phyloP scores from a whole-genome alignment of 2,329 filamentous ascomycete genomes.

The Phaeosphaeriaceae sp. region DNA sequence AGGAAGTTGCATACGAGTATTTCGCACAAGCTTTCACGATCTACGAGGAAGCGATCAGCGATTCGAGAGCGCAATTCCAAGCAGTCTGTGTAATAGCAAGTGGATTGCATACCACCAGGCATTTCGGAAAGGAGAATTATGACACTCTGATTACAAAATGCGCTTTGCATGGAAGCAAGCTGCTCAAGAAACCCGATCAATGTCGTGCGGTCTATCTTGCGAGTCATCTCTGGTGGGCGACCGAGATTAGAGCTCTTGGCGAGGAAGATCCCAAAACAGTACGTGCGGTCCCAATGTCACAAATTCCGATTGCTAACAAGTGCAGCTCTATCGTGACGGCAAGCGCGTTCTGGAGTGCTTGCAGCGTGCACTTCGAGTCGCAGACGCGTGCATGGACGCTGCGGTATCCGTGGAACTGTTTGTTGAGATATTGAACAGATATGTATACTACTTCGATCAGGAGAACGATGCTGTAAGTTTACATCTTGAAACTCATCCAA shows the following conservation, averaged over 20 bases:
- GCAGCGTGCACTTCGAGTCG: slow-evolving; percentile 91
- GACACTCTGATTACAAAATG: slow-evolving; percentile 98
- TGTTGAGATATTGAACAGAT: slow-evolving; percentile 96
- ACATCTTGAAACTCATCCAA: not conserved
- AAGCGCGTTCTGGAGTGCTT: slow-evolving; percentile 97
- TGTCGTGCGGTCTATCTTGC: slow-evolving; percentile 96
- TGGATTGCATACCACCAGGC: slow-evolving; percentile 83
- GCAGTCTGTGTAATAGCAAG: slow-evolving; percentile 94
- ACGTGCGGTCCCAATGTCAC: slow-evolving; percentile 47
- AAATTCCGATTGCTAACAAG: slow-evolving; percentile 14
- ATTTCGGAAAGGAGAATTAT: slow-evolving; percentile 97
- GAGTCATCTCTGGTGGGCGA: slow-evolving; percentile 97
- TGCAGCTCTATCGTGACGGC: slow-evolving; percentile 87
- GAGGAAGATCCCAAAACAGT: slow-evolving; percentile 85
- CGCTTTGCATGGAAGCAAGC: slow-evolving; percentile 92
- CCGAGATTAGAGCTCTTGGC: slow-evolving; percentile 75
- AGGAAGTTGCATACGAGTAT: slow-evolving; percentile 97
- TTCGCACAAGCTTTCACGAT: slow-evolving; percentile 98
- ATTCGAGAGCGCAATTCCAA: slow-evolving; percentile 96
- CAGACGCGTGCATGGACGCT: slow-evolving; percentile 98
- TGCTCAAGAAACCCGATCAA: slow-evolving; percentile 97
- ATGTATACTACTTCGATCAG: slow-evolving; percentile 99
- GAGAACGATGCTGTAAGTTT: slow-evolving; percentile 86
- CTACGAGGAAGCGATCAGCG: slow-evolving; percentile 94
- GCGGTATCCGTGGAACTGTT: slow-evolving; percentile 97